Evolutionary conservation across 352 stramenopile genomes (phyloP), one percentile per base, ranked within the genome.

Genomic region (Phytophthora rubi): DNA sequence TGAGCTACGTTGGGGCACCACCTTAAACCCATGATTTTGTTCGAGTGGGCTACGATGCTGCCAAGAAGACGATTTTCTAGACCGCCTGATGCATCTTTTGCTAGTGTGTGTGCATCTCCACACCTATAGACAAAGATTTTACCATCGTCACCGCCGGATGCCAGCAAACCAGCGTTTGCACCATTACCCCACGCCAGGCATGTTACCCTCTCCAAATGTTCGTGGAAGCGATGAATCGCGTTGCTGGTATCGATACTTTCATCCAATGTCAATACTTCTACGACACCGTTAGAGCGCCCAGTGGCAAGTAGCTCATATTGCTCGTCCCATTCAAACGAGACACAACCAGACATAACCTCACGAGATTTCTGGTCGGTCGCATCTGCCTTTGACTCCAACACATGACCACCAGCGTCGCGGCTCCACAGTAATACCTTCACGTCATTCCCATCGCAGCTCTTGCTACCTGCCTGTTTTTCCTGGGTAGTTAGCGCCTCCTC

Each of bases 81-180:
- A 16, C n/a, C 35, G 7, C 10, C 2, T 18, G 21, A 48, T 23
- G 4, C 26, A 13, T 30, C 44, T 28, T 53, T 42, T 48, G 30
- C 16, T 9, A 21, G 35, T 55, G 45, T n/a, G 45, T 15, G 4
- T 6, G 9, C 8, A 30, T 35, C 63, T 28, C 58, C 37, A 48
- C 63, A 56, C 12, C 66, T 65, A 54, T 86, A 91, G 15, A 93
- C 70, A 16, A 88, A 75, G 18, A 93, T 79, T 53, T 83, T 80
- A n/a, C 82, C 82, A 7, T 81, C 71, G 56, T 82, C 70, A 18
- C 65, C 65, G 2, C 81, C 82, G n/a, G 80, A 86, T 10, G 82
- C 82, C 15, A 91, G 59, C 39, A 89, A 55, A 3, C 23, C 21
- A 53, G 39, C 32, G 44, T 51, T 37, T 12, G 6, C 18, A 30